Evolutionary conservation across 176 grass and related monocot genomes (phyloP).

Genomic region (Oryza officinalis): DNA sequence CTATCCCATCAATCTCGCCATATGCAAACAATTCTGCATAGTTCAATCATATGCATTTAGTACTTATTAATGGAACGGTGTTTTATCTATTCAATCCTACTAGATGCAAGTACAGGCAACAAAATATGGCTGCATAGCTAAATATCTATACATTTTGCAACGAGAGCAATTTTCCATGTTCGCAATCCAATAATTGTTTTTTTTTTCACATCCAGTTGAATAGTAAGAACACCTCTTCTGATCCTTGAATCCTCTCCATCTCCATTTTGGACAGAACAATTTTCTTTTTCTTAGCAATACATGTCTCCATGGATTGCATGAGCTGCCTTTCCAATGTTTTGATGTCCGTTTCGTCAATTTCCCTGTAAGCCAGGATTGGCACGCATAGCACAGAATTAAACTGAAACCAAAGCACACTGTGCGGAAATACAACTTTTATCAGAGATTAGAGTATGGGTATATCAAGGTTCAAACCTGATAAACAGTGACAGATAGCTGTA

Average conservation of each 20-base stretch:
- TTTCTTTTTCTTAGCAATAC: conserved; percentile 96
- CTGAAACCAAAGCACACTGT: background rate
- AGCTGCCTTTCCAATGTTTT: conserved; percentile 90
- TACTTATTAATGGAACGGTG: background rate
- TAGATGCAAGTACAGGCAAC: background rate
- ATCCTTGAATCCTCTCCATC: conserved; percentile 96
- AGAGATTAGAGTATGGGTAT: background rate
- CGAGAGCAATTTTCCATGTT: background rate
- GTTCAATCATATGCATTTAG: background rate
- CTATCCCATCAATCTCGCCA: background rate
- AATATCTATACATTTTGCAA: background rate
- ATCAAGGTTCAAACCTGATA: conserved; percentile 69
- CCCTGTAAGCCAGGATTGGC: conserved; percentile 45
- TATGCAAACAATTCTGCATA: background rate
- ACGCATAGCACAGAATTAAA: conserved; percentile 1
- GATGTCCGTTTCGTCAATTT: conserved; percentile 90
- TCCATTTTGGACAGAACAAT: conserved; percentile 95
- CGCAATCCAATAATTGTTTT: background rate
- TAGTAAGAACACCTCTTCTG: conserved; percentile 74
- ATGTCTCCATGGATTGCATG: conserved; percentile 87
- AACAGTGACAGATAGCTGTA: conserved; percentile 95
- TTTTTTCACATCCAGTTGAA: background rate
- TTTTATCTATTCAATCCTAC: background rate
- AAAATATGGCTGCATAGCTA: background rate
- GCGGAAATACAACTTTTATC: background rate